Evolutionary conservation across 2,329 filamentous ascomycete genomes (phyloP).

Genomic region (Microcyclosporella mali): DNA sequence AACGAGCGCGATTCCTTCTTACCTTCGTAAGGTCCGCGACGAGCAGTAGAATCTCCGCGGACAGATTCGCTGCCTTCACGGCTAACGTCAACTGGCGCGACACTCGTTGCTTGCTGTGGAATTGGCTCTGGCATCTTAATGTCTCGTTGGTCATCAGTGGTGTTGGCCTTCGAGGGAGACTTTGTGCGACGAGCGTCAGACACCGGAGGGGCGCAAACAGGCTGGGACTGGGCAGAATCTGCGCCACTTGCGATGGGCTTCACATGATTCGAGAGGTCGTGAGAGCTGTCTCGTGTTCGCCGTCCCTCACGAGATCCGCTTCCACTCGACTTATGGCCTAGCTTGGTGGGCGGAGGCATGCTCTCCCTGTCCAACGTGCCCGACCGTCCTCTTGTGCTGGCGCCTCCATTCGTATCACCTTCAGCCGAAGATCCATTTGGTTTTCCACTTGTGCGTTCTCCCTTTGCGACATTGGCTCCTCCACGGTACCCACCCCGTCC

Average conservation of each 20-base stretch:
- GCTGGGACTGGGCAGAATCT: background rate
- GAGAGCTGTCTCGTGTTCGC: conserved; percentile 8
- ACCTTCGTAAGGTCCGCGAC: conserved; percentile 16
- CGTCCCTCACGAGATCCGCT: conserved; percentile 14
- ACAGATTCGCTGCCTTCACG: conserved; percentile 9
- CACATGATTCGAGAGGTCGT: background rate
- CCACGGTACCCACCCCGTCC: conserved; percentile 40
- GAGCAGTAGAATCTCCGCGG: conserved; percentile 9
- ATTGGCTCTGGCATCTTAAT: conserved; percentile 16
- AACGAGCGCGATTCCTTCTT: conserved; percentile 19
- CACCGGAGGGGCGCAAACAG: background rate
- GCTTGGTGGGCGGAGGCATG: conserved; percentile 23
- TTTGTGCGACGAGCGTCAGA: conserved; percentile 12
- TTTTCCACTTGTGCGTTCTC: conserved; percentile 29
- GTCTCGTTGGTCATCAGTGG: conserved; percentile 11
- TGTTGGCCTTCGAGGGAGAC: conserved; percentile 16
- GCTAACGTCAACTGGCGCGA: conserved; percentile 6
- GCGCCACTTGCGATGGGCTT: conserved; percentile 1
- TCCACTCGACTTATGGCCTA: conserved; percentile 8
- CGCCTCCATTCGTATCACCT: conserved; percentile 9
- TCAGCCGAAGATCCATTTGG: conserved; percentile 13
- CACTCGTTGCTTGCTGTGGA: conserved; percentile 6
- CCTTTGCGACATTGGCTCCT: conserved; percentile 33
- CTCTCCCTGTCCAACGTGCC: conserved; percentile 24
- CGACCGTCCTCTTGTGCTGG: conserved; percentile 15